Evolutionary conservation across 176 grass and related monocot genomes (phyloP), one percentile per base, ranked within the genome.

Genomic region (Areca catechu): DNA sequence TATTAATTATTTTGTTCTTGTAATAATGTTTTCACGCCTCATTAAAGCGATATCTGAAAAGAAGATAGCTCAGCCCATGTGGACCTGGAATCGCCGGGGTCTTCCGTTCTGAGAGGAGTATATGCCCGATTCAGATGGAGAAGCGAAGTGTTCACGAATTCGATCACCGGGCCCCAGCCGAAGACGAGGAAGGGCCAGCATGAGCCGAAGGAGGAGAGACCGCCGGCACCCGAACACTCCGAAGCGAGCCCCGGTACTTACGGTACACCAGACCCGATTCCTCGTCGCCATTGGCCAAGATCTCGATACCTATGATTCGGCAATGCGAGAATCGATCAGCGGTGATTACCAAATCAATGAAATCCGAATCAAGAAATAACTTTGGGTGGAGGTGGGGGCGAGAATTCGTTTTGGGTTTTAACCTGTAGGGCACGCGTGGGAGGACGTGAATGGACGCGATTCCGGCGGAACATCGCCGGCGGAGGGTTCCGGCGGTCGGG

Each of bases 21-120:
- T 30, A 30, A 30, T 4, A 30, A 30, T 30, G 28, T 30, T 30
- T 30, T 30, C 28, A 30, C 28, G 5, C 4, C 28, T 30, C 4
- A 7, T 30, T 30, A 30, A 4, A 30, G 28, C 28, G 7, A 30
- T 4, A 30, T 30, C 28, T 30, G 28, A 7, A 30, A 30, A 30
- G 28, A 30, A 30, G 28, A 30, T 7, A 0, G 5, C 28, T 30
- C 1, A 30, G 4, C 4, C 5, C 28, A 30, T 30, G 17, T 4
- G 15, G 58, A 79, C 76, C 76, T 79, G 76, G 76, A 79, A 73
- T 79, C 61, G 54, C 69, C 24, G 20, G 69, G 69, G 66, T 79
- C 76, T 48, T 73, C 68, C 4, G 76, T 79, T 48, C 55, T 79
- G 27, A 79, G 69, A 34, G 76, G 69, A 73, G 69, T 23, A 59